phyloP scores from a whole-genome alignment of 169 alveolate species.

The Perkinsus chesapeaki region DNA sequence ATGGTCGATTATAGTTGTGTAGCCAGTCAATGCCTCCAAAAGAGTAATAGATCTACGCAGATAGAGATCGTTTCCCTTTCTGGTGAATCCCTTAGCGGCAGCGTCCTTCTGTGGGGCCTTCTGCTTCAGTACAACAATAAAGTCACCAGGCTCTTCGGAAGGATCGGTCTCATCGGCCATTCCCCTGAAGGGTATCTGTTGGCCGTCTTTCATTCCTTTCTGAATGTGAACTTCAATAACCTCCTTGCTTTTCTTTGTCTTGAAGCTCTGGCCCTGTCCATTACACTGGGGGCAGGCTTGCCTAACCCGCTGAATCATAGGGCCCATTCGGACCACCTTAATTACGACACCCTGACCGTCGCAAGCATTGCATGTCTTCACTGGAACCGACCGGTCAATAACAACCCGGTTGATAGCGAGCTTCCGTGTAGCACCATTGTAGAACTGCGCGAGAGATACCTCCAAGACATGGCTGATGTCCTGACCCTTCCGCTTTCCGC shows the following conservation, averaged over 20 bases:
- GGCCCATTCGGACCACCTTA: constrained; percentile 44
- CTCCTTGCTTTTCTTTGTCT: constrained; percentile 41
- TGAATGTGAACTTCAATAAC: constrained; percentile 51
- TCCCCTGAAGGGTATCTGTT: constrained; percentile 30
- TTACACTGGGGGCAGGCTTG: constrained; percentile 44
- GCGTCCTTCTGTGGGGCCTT: constrained; percentile 32
- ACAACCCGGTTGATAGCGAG: constrained; percentile 48
- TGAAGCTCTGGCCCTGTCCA: constrained; percentile 42
- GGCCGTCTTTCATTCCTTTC: constrained; percentile 55
- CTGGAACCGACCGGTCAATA: background rate
- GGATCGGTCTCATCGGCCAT: constrained; percentile 44
- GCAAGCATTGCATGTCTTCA: constrained; percentile 50
- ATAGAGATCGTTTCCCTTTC: constrained; percentile 66
- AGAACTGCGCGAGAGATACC: constrained; percentile 64
- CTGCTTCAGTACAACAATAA: constrained; percentile 39
- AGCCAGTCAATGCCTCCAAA: constrained; percentile 70
- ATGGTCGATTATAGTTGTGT: constrained; percentile 45
- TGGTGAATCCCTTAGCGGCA: constrained; percentile 46
- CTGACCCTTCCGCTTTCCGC: constrained; percentile 37
- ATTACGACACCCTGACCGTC: constrained; percentile 59
- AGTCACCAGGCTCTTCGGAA: constrained; percentile 65
- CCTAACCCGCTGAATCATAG: constrained; percentile 7
- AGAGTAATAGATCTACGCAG: constrained; percentile 49
- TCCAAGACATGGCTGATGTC: constrained; percentile 43
- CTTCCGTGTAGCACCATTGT: constrained; percentile 55